Evolutionary conservation across 805 yeast species (phyloP).

Genomic region (Kodamaea kaohsiungensis): DNA sequence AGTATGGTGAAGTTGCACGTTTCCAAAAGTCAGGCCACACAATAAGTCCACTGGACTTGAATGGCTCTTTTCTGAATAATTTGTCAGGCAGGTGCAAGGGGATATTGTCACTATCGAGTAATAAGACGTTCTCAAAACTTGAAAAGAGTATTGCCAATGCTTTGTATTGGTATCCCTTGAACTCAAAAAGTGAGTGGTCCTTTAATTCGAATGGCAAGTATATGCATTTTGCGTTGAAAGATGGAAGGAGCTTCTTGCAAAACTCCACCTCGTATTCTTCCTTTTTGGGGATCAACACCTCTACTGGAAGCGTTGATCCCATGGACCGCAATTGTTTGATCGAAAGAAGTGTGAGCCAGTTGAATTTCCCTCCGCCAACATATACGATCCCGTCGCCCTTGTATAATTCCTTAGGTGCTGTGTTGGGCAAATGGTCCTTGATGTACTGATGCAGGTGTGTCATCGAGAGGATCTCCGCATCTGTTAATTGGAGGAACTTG

Average conservation of each 20-base stretch:
- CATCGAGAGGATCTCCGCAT: constrained; percentile 45
- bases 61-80: constrained; percentile 59
- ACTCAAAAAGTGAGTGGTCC: constrained; percentile 32
- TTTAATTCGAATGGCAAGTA: constrained; percentile 34
- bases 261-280: constrained; percentile 71
- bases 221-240: constrained; percentile 40
- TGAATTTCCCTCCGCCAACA: constrained; percentile 80
- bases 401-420: constrained; percentile 37
- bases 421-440: constrained; percentile 44
- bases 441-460: constrained; percentile 48
- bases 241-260: constrained; percentile 40
- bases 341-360: constrained; percentile 68
- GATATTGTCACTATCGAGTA: constrained; percentile 75
- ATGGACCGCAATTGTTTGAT: constrained; percentile 63
- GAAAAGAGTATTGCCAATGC: constrained; percentile 41
- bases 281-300: constrained; percentile 72
- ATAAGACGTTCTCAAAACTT: constrained; percentile 67
- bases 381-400: constrained; percentile 58
- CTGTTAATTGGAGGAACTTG: constrained; percentile 47
- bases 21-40: constrained; percentile 92
- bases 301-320: constrained; percentile 75
- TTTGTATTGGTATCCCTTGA: constrained; percentile 46
- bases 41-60: constrained; percentile 52
- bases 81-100: constrained; percentile 66
- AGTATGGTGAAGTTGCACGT: constrained; percentile 74